phyloP scores from a whole-genome alignment of 2,329 filamentous ascomycete genomes.

The Dothistroma septosporum region DNA sequence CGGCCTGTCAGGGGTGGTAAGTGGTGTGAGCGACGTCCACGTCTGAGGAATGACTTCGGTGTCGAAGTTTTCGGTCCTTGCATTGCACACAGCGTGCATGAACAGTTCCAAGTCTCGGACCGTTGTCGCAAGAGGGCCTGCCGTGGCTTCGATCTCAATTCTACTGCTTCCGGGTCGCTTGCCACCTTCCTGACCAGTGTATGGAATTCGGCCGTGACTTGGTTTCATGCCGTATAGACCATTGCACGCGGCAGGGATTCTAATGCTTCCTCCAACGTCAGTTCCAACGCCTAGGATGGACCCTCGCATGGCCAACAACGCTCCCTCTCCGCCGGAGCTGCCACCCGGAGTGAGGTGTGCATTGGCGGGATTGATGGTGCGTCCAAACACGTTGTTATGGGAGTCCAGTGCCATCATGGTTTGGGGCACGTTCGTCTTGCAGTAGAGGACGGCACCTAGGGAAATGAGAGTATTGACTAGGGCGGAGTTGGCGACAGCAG shows the following conservation, averaged over 20 bases:
- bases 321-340: conserved; percentile 52
- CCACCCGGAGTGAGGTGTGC: conserved; percentile 49
- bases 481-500: conserved; percentile 50
- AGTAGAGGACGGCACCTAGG: conserved; percentile 48
- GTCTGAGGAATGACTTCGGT: conserved; percentile 40
- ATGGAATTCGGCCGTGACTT: conserved; percentile 48
- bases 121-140: conserved; percentile 46
- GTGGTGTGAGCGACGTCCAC: conserved; percentile 34
- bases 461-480: conserved; percentile 45
- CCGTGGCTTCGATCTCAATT: conserved; percentile 41
- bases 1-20: conserved; percentile 24
- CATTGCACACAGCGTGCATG: conserved; percentile 51
- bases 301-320: conserved; percentile 48
- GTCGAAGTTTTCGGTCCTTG: conserved; percentile 50
- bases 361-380: conserved; percentile 49
- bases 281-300: conserved; percentile 51
- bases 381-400: conserved; percentile 51
- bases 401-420: conserved; percentile 51
- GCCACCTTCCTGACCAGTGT: conserved; percentile 50
- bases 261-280: conserved; percentile 49
- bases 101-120: conserved; percentile 52
- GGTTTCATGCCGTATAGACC: conserved; percentile 48
- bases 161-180: conserved; percentile 47
- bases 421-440: conserved; percentile 54
- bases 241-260: conserved; percentile 50